Evolutionary conservation across 306 rosid genomes (phyloP).

Genomic region (Lathyrus aphaca): DNA sequence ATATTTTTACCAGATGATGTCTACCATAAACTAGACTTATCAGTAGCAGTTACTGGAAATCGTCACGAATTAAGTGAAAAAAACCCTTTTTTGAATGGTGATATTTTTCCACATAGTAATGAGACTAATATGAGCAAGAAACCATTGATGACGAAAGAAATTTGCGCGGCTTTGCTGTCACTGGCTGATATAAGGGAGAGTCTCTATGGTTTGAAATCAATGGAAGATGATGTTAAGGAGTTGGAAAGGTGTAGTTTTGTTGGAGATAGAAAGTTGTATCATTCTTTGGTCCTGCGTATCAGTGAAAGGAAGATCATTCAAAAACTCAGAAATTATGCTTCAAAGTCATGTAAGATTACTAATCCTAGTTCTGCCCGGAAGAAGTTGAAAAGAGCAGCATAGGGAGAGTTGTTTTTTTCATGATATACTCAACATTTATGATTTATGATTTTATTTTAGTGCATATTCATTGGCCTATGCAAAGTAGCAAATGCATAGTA

Average conservation of each 20-base stretch:
- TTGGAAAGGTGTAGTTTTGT: conserved; percentile 47
- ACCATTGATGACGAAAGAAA: conserved; percentile 57
- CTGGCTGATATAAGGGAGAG: conserved; percentile 71
- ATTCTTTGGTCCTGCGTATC: conserved; percentile 70
- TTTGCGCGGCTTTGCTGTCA: conserved; percentile 57
- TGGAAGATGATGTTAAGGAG: conserved; percentile 62
- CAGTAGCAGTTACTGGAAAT: conserved; percentile 49
- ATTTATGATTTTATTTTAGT: conserved; percentile 10
- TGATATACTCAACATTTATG: conserved; percentile 7
- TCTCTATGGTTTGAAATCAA: conserved; percentile 63
- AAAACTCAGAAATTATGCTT: conserved; percentile 63
- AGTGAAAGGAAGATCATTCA: conserved; percentile 76
- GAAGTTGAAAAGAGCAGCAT: conserved; percentile 51
- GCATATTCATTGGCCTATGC: neutral
- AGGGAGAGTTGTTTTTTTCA: conserved; percentile 1
- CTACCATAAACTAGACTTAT: conserved; percentile 61
- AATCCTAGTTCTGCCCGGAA: conserved; percentile 45
- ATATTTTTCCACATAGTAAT: conserved; percentile 27
- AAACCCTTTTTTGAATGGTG: conserved; percentile 42
- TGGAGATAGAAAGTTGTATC: conserved; percentile 62
- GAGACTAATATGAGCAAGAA: conserved; percentile 46
- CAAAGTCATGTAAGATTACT: conserved; percentile 35
- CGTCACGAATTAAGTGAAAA: conserved; percentile 45
- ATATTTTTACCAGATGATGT: conserved; percentile 62
- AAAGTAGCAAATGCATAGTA: neutral